Evolutionary conservation across 495 filamentous ascomycete genomes (phyloP).

Genomic region (Penicillium verhagenii): DNA sequence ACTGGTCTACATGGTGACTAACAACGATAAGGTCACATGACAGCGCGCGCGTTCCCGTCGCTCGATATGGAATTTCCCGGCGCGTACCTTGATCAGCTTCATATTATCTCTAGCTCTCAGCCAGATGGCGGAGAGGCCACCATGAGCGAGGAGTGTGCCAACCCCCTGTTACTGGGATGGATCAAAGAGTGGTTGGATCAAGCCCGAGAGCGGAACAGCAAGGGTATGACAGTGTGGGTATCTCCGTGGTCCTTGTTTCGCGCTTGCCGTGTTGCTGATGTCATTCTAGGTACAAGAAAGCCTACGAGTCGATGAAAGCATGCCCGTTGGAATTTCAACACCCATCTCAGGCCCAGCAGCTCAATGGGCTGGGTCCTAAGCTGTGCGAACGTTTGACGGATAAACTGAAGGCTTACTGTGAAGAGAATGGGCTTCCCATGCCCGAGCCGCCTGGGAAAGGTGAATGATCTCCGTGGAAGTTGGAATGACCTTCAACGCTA

Average conservation of each 20-base stretch:
- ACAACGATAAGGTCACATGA: slow-evolving; percentile 13
- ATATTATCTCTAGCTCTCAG: neutral
- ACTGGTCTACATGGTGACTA: no score
- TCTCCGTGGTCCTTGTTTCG: neutral
- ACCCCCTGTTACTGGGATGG: slow-evolving; percentile 73
- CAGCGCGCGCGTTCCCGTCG: slow-evolving; percentile 21
- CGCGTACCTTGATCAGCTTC: slow-evolving; percentile 14
- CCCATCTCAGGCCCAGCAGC: slow-evolving; percentile 68
- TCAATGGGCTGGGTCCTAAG: slow-evolving; percentile 71
- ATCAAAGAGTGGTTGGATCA: slow-evolving; percentile 79
- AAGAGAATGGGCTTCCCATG: slow-evolving; percentile 67
- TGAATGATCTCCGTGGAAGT: slow-evolving; percentile 4
- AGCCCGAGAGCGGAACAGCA: slow-evolving; percentile 68
- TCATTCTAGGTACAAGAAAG: slow-evolving; percentile 63
- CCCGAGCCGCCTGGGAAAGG: slow-evolving; percentile 54
- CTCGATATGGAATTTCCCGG: slow-evolving; percentile 21
- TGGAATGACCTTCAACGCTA: neutral
- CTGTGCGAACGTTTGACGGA: slow-evolving; percentile 70
- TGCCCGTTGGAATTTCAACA: slow-evolving; percentile 74
- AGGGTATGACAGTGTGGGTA: slow-evolving; percentile 59
- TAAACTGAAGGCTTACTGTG: slow-evolving; percentile 64
- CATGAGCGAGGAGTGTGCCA: slow-evolving; percentile 58
- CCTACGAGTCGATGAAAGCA: slow-evolving; percentile 76
- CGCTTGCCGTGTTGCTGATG: slow-evolving; percentile 10
- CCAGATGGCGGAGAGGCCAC: slow-evolving; percentile 9